Conservation (phyloP, 805 yeast genomes). For the Candida adriatica region DNA sequence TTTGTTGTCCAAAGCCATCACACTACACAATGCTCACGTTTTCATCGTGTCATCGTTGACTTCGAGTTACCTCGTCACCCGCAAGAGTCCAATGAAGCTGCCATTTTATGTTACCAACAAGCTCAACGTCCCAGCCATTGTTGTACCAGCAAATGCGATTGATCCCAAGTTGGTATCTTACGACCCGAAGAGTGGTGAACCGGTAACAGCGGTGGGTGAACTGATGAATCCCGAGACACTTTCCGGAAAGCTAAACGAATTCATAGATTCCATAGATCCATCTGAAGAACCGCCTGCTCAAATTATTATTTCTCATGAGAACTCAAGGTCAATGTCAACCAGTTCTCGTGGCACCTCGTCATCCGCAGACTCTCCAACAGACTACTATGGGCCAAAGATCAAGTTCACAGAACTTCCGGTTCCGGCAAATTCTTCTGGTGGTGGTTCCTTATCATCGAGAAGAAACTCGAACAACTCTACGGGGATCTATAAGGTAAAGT, state of each 20-base stretch:
- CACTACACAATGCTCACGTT: conserved; percentile 18
- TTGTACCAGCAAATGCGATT: conserved; percentile 15
- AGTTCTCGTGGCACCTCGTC: conserved; percentile 5
- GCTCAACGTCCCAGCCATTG: conserved; percentile 16
- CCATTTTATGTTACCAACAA: conserved; percentile 16
- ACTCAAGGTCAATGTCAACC: conserved; percentile 3
- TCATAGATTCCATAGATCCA: conserved; percentile 7
- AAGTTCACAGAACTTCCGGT: conserved; percentile 14
- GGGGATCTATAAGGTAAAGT: conserved; percentile 19
- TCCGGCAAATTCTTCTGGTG: conserved; percentile 1
- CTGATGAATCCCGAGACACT: not conserved
- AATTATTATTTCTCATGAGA: not conserved
- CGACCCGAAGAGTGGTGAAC: not conserved
- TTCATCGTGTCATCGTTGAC: conserved; percentile 14
- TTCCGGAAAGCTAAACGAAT: not conserved
- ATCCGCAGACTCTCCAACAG: conserved; percentile 5
- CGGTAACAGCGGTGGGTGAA: not conserved
- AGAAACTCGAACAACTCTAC: conserved; percentile 12
- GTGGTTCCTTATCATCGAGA: conserved; percentile 9
- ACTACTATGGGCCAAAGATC: conserved; percentile 14
- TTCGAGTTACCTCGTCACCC: conserved; percentile 7
- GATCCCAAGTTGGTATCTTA: conserved; percentile 2
- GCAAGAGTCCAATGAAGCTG: conserved; percentile 8
- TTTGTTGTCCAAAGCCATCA: conserved; percentile 13
- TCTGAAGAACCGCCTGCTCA: conserved; percentile 1